A percentile compares a stretch with the other conserved stretches of the same genome.
These are phyloP conservation scores for Xerocomellus chrysenteron DNA, from an alignment of 768 basidiomycete genomes.

Conservation along the genomic window DNA sequence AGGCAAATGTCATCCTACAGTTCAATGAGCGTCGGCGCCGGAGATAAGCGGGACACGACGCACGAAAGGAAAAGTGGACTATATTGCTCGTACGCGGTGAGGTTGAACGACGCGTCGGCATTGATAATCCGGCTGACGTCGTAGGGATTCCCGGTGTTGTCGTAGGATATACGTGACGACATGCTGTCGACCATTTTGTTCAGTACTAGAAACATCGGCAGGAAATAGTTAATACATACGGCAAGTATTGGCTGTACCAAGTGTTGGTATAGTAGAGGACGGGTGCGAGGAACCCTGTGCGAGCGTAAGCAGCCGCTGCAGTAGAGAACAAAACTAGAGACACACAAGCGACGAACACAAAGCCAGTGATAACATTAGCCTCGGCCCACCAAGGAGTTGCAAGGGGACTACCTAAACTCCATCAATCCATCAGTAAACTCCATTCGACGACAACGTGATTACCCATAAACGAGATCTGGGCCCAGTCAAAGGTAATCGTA, in stretches of 20 bases:
- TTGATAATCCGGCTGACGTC: slow-evolving; percentile 59
- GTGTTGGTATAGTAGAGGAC: slow-evolving; percentile 67
- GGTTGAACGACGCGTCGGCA: slow-evolving; percentile 52
- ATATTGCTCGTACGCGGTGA: slow-evolving; percentile 53
- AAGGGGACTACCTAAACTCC: slow-evolving; percentile 45
- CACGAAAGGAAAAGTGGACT: slow-evolving; percentile 61
- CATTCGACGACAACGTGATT: not conserved
- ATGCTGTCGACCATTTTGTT: slow-evolving; percentile 38
- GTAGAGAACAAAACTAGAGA: slow-evolving; percentile 35
- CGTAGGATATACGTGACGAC: slow-evolving; percentile 62
- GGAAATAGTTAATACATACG: slow-evolving; percentile 34
- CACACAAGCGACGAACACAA: slow-evolving; percentile 68
- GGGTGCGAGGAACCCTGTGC: slow-evolving; percentile 54
- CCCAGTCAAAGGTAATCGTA: slow-evolving; percentile 80
- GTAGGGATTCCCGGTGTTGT: slow-evolving; percentile 59
- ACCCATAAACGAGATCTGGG: slow-evolving; percentile 50
- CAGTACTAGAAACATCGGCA: not conserved
- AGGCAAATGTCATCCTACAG: slow-evolving; percentile 58
- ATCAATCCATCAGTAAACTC: not conserved
- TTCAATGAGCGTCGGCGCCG: not conserved
- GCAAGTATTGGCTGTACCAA: slow-evolving; percentile 58
- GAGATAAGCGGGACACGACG: not conserved
- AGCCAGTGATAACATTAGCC: slow-evolving; percentile 63
- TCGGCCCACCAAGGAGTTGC: slow-evolving; percentile 84
- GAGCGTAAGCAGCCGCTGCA: slow-evolving; percentile 52